A percentile compares a stretch with the other conserved stretches of the same genome.
Conservation (phyloP, 345 rosid genomes). For the Psidium friedrichsthalianum region DNA sequence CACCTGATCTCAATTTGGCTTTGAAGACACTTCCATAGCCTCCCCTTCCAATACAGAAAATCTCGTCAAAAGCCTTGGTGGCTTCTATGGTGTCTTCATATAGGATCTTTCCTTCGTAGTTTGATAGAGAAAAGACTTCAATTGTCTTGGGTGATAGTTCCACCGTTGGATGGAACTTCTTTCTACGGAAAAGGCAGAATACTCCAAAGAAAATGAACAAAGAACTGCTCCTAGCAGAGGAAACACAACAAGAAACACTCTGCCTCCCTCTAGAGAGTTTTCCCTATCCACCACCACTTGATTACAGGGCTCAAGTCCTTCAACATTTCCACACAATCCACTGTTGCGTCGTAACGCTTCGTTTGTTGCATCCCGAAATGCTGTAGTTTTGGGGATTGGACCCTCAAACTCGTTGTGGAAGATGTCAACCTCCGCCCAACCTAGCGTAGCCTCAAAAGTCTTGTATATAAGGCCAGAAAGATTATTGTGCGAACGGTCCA, state of each 20-base stretch:
- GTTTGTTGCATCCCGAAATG: constrained; percentile 10
- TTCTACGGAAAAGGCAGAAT: not conserved
- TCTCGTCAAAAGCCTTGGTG: not conserved
- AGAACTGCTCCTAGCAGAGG: not conserved
- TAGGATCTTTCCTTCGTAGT: constrained; percentile 3
- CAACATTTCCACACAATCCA: constrained; percentile 13
- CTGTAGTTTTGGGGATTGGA: constrained; percentile 15
- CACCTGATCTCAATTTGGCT: constrained; percentile 1
- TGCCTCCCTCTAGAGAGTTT: not conserved
- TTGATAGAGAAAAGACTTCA: not conserved
- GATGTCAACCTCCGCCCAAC: constrained; percentile 6
- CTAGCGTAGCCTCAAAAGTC: not conserved
- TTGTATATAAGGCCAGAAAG: constrained; percentile 15
- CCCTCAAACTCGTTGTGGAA: constrained; percentile 20
- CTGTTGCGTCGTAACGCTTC: not conserved
- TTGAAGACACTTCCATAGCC: constrained; percentile 20
- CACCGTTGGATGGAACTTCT: not conserved
- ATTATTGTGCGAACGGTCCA: constrained; percentile 18
- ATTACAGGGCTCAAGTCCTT: constrained; percentile 3
- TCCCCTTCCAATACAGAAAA: constrained; percentile 14
- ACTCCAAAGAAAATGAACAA: not conserved
- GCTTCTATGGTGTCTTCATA: constrained; percentile 13
- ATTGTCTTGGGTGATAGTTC: not conserved
- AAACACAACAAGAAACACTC: not conserved
- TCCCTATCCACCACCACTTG: not conserved